These are phyloP conservation scores for Neofusicoccum kwambonambiense DNA, from an alignment of 2,329 filamentous ascomycete genomes.

Conservation along the genomic window DNA sequence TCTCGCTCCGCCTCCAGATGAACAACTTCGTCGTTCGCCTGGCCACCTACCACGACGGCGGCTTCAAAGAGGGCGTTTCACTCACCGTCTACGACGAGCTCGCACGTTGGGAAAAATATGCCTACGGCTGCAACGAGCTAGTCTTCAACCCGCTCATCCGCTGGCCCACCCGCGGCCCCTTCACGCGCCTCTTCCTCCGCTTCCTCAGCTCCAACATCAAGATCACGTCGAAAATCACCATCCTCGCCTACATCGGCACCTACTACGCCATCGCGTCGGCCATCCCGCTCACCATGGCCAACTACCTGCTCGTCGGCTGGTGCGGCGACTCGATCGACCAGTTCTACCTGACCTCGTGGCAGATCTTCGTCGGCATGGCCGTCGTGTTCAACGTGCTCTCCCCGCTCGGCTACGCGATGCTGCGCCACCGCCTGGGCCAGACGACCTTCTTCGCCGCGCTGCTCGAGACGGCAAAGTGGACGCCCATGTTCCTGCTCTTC, in stretches of 20 bases:
- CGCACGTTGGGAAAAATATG: slow-evolving; percentile 21
- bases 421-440: slow-evolving; percentile 20
- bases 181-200: slow-evolving; percentile 19
- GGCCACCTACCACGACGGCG: slow-evolving; percentile 19
- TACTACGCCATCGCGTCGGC: slow-evolving; percentile 21
- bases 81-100: slow-evolving; percentile 23
- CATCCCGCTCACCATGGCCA: slow-evolving; percentile 18
- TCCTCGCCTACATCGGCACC: slow-evolving; percentile 21
- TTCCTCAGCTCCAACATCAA: slow-evolving; percentile 21
- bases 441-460: slow-evolving; percentile 17
- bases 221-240: slow-evolving; percentile 21
- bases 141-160: slow-evolving; percentile 20
- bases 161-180: slow-evolving; percentile 18
- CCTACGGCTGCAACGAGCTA: slow-evolving; percentile 22
- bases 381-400: slow-evolving; percentile 21
- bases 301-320: slow-evolving; percentile 22
- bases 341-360: slow-evolving; percentile 21
- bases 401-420: slow-evolving; percentile 18
- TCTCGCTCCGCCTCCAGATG: slow-evolving; percentile 21
- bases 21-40: slow-evolving; percentile 19
- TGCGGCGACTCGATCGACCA: slow-evolving; percentile 19
- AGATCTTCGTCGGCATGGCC: slow-evolving; percentile 19
- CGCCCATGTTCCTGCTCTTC: slow-evolving; percentile 22
- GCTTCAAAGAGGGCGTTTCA: slow-evolving; percentile 22
- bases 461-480: slow-evolving; percentile 21